phyloP scores from a whole-genome alignment of 352 stramenopile species.

The Pythium aristosporum region DNA sequence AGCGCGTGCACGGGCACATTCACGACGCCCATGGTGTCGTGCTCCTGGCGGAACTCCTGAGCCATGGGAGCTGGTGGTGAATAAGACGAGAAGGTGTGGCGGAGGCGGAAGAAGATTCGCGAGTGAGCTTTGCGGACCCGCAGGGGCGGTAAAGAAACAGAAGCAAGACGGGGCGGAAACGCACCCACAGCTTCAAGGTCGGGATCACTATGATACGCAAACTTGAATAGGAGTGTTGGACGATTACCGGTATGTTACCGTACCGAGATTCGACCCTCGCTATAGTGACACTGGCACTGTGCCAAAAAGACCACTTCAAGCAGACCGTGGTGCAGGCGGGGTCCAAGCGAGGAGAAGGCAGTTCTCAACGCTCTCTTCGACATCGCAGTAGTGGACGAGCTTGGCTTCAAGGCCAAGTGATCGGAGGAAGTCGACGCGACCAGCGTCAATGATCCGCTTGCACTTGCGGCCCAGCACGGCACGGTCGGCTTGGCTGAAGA shows the following conservation, averaged over 20 bases:
- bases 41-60: conserved; percentile 41
- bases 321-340: conserved; percentile 3
- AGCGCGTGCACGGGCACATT: conserved; percentile 47
- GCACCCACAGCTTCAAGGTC: too few species aligned
- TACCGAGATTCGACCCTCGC: background rate
- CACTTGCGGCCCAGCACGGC: conserved; percentile 61
- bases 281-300: conserved; percentile 12
- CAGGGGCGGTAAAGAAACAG: too few species aligned
- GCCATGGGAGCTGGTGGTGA: conserved; percentile 6
- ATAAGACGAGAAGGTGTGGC: background rate
- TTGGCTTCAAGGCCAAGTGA: conserved; percentile 53
- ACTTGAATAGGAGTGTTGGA: too few species aligned
- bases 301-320: background rate
- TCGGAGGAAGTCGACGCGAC: conserved; percentile 56
- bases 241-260: too few species aligned
- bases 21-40: conserved; percentile 55
- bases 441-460: conserved; percentile 77
- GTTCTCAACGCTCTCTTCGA: conserved; percentile 76
- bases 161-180: too few species aligned
- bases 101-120: conserved; percentile 4
- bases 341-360: conserved; percentile 74
- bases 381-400: conserved; percentile 79
- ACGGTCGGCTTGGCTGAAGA: conserved; percentile 59
- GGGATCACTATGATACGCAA: too few species aligned
- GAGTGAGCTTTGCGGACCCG: conserved; percentile 16